Percentiles rank a stretch among this genome's conserved stretches.
phyloP scores from a whole-genome alignment of 306 rosid species.

The Leucaena leucocephala region DNA sequence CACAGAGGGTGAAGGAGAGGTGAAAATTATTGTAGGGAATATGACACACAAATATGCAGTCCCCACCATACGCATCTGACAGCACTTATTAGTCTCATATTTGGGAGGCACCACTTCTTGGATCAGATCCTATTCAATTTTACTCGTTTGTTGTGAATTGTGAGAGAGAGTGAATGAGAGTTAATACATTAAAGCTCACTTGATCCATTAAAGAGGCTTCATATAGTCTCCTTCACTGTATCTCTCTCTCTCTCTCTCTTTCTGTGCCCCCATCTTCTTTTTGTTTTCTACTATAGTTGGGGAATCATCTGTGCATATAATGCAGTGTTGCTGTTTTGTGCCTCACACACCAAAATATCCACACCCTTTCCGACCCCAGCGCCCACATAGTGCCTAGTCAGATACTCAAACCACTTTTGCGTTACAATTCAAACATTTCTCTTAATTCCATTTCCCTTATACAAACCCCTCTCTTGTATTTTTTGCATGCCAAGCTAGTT shows the following conservation, averaged over 20 bases:
- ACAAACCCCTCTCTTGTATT: not conserved
- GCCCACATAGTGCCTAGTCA: slow-evolving; percentile 32
- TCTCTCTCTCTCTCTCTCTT: not conserved
- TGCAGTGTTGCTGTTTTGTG: slow-evolving; percentile 42
- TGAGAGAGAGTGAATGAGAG: not conserved
- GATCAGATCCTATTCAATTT: not conserved
- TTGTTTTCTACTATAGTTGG: slow-evolving; percentile 45
- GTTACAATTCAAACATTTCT: slow-evolving; percentile 26
- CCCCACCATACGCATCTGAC: slow-evolving; percentile 45
- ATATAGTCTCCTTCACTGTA: not conserved
- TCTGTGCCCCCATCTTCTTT: slow-evolving; percentile 2
- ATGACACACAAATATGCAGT: slow-evolving; percentile 48
- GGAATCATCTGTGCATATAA: slow-evolving; percentile 34
- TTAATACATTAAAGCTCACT: not conserved
- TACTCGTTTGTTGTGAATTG: not conserved
- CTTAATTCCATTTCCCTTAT: slow-evolving; percentile 2
- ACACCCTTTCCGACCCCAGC: slow-evolving; percentile 16
- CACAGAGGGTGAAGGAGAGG: slow-evolving; percentile 17
- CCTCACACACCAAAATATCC: slow-evolving; percentile 30
- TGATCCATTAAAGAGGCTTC: not conserved
- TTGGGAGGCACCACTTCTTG: slow-evolving; percentile 30
- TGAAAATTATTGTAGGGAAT: slow-evolving; percentile 44
- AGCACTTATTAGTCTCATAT: slow-evolving; percentile 23
- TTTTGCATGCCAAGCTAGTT: slow-evolving; percentile 26
- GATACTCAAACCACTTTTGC: slow-evolving; percentile 38